phyloP scores from a whole-genome alignment of 2,329 filamentous ascomycete species.

The Corniculantispora saksenae region DNA sequence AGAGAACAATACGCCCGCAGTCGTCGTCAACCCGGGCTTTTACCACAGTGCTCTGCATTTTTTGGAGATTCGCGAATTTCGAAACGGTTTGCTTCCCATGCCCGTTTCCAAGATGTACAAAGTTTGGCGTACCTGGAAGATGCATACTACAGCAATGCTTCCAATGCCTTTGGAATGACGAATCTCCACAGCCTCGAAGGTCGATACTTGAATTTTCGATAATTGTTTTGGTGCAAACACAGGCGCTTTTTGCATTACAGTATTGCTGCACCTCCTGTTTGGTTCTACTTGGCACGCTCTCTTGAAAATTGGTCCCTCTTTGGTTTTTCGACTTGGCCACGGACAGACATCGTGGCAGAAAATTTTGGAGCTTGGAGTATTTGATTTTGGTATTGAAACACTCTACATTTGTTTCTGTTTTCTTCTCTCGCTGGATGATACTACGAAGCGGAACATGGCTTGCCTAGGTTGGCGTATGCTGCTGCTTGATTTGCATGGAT shows the following conservation, averaged over 20 bases:
- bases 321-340: slow-evolving; percentile 16
- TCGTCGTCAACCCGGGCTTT: slow-evolving; percentile 37
- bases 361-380: slow-evolving; percentile 18
- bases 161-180: slow-evolving; percentile 21
- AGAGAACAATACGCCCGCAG: slow-evolving; percentile 50
- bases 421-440: slow-evolving; percentile 9
- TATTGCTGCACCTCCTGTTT: slow-evolving; percentile 7
- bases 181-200: slow-evolving; percentile 11
- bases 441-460: background rate
- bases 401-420: background rate
- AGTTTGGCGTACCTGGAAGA: slow-evolving; percentile 17
- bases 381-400: slow-evolving; percentile 19
- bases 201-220: slow-evolving; percentile 21
- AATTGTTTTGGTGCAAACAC: slow-evolving; percentile 6
- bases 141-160: slow-evolving; percentile 19
- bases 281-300: background rate
- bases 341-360: background rate
- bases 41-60: slow-evolving; percentile 41
- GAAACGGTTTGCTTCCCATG: slow-evolving; percentile 29
- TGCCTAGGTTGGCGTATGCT: slow-evolving; percentile 4
- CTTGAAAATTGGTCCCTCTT: slow-evolving; percentile 9
- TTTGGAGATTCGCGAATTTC: slow-evolving; percentile 31
- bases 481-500: slow-evolving; percentile 15
- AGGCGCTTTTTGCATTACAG: background rate
- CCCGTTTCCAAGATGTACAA: slow-evolving; percentile 9